Conservation (phyloP, 2,329 filamentous ascomycete genomes). For the Botrytis fragariae region DNA sequence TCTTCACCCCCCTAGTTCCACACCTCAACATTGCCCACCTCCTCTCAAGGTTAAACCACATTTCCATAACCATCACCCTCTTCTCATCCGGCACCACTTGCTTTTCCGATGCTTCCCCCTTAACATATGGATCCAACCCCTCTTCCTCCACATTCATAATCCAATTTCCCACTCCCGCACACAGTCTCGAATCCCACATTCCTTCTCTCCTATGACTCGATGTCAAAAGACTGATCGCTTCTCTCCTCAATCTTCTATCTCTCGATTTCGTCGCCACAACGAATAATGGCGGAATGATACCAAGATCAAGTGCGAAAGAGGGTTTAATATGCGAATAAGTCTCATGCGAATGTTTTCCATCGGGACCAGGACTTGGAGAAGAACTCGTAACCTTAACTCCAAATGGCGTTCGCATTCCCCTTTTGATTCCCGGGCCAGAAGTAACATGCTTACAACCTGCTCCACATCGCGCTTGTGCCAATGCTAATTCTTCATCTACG, state of each 20-base stretch:
- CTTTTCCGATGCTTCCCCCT: slow-evolving; percentile 54
- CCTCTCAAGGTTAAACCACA: slow-evolving; percentile 36
- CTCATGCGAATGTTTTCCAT: slow-evolving; percentile 15
- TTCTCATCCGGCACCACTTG: slow-evolving; percentile 29
- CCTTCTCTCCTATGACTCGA: slow-evolving; percentile 34
- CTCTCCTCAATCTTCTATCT: slow-evolving; percentile 30
- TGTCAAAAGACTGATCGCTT: slow-evolving; percentile 33
- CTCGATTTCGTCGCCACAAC: slow-evolving; percentile 36
- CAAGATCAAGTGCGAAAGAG: slow-evolving; percentile 41
- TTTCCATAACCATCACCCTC: slow-evolving; percentile 38
- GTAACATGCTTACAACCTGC: slow-evolving; percentile 28
- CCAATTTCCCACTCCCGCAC: slow-evolving; percentile 30
- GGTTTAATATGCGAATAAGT: slow-evolving; percentile 39
- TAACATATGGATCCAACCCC: slow-evolving; percentile 43
- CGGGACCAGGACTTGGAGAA: background rate
- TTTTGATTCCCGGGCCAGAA: background rate
- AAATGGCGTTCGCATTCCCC: background rate
- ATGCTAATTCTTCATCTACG: slow-evolving; percentile 35
- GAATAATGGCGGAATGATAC: slow-evolving; percentile 36
- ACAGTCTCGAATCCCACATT: slow-evolving; percentile 37
- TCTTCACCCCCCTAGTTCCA: slow-evolving; percentile 34
- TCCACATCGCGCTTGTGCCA: slow-evolving; percentile 30
- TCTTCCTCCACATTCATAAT: slow-evolving; percentile 41
- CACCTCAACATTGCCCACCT: slow-evolving; percentile 34
- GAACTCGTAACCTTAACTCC: slow-evolving; percentile 5